Conservation (phyloP, 2,329 filamentous ascomycete genomes). For the Cladophialophora chaetospira region DNA sequence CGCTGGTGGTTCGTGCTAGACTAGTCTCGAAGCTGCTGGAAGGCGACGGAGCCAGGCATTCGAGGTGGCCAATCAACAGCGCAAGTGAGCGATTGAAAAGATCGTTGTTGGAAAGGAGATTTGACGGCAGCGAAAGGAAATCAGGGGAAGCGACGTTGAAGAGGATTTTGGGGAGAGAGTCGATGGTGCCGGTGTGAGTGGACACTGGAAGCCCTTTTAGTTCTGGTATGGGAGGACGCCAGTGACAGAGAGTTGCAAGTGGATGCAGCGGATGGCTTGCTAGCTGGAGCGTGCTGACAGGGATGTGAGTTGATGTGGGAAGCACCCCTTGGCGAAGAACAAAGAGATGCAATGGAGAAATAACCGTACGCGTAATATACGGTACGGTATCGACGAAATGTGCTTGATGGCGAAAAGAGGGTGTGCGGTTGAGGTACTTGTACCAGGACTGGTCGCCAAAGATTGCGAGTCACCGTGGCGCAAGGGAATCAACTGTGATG, state of each 20-base stretch:
- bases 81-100: conserved; percentile 9
- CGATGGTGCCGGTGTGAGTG: conserved; percentile 11
- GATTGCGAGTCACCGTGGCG: background rate
- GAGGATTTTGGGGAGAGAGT: conserved; percentile 12
- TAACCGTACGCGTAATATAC: conserved; percentile 10
- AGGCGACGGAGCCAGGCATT: conserved; percentile 19
- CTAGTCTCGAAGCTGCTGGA: conserved; percentile 23
- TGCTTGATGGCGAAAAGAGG: conserved; percentile 1
- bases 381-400: background rate
- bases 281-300: conserved; percentile 7
- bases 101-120: conserved; percentile 24
- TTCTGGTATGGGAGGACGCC: conserved; percentile 9
- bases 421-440: conserved; percentile 4
- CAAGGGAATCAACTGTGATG: conserved; percentile 3
- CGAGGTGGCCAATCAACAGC: conserved; percentile 20
- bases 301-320: conserved; percentile 8
- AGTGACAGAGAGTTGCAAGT: conserved; percentile 16
- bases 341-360: background rate
- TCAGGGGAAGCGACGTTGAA: conserved; percentile 27
- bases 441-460: background rate
- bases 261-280: conserved; percentile 21
- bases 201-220: conserved; percentile 18
- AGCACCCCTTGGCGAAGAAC: background rate
- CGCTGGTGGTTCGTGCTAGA: conserved; percentile 20
- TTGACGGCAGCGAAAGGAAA: conserved; percentile 23